Evolutionary conservation across 352 stramenopile genomes (phyloP).

Genomic region (Pythium coloratum): DNA sequence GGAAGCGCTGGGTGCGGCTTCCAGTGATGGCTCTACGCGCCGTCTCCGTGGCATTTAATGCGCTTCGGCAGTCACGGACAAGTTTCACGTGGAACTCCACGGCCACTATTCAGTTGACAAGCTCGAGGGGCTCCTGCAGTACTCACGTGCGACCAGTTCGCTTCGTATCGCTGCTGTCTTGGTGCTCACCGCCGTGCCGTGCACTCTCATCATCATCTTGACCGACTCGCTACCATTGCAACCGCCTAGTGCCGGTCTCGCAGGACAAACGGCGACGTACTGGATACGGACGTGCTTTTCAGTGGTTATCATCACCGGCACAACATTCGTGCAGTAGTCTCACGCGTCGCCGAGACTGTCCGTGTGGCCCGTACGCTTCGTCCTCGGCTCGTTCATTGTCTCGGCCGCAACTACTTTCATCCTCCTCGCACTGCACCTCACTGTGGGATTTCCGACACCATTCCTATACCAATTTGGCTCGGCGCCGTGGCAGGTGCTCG

Average conservation of each 20-base stretch:
- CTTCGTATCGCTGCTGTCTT: background rate
- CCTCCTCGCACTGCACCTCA: background rate
- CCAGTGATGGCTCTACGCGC: no score
- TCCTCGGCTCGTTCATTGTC: background rate
- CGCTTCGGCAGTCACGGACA: background rate
- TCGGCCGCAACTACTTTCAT: no score
- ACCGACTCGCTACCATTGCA: background rate
- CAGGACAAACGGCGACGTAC: background rate
- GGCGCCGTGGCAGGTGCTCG: background rate
- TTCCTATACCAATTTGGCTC: conserved; percentile 3
- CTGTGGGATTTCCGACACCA: conserved; percentile 12
- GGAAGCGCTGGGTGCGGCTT: no score
- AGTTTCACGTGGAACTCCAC: conserved; percentile 10
- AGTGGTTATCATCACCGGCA: background rate
- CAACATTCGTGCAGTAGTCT: background rate
- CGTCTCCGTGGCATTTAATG: no score
- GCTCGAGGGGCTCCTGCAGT: background rate
- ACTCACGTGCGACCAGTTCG: background rate
- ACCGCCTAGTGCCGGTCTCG: background rate
- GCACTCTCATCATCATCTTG: background rate
- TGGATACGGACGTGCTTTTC: conserved; percentile 7
- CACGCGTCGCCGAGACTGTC: conserved; percentile 1
- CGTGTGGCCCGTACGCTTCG: background rate
- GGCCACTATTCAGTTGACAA: conserved; percentile 12
- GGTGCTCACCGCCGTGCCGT: background rate